Evolutionary conservation across 176 grass and related monocot genomes (phyloP).

Genomic region (Saccharum officinarum): DNA sequence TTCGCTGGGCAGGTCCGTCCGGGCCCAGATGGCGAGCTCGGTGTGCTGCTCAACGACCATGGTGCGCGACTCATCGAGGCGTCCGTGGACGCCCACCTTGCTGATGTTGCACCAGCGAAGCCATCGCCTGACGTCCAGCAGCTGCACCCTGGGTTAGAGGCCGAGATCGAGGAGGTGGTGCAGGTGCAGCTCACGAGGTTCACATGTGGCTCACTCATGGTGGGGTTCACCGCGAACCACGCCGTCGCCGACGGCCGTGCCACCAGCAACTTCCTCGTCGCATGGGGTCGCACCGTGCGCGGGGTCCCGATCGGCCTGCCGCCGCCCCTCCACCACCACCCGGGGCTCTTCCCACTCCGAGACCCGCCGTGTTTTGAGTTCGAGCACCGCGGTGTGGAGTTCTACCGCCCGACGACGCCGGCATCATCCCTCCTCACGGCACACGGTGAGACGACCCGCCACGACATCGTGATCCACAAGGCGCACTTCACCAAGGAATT

Average conservation of each 20-base stretch:
- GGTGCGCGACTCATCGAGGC: conserved; percentile 57
- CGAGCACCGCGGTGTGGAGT: conserved; percentile 52
- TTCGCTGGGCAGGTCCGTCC: conserved; percentile 51
- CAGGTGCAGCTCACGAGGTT: neutral
- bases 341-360: conserved; percentile 4
- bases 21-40: conserved; percentile 29
- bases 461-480: conserved; percentile 50
- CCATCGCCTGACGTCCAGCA: conserved; percentile 32
- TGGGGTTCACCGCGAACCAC: neutral
- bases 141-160: conserved; percentile 28
- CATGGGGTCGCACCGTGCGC: neutral
- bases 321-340: conserved; percentile 18
- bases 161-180: neutral
- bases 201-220: neutral
- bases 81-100: conserved; percentile 34
- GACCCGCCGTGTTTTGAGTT: conserved; percentile 32
- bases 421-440: neutral
- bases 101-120: conserved; percentile 17
- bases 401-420: neutral
- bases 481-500: conserved; percentile 58
- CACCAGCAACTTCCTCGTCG: neutral
- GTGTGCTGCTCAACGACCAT: conserved; percentile 54
- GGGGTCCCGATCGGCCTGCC: conserved; percentile 11
- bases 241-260: neutral
- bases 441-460: neutral